These are phyloP conservation scores for Tilletia caries DNA, from an alignment of 1,284 basidiomycete species.

Conservation along the genomic window DNA sequence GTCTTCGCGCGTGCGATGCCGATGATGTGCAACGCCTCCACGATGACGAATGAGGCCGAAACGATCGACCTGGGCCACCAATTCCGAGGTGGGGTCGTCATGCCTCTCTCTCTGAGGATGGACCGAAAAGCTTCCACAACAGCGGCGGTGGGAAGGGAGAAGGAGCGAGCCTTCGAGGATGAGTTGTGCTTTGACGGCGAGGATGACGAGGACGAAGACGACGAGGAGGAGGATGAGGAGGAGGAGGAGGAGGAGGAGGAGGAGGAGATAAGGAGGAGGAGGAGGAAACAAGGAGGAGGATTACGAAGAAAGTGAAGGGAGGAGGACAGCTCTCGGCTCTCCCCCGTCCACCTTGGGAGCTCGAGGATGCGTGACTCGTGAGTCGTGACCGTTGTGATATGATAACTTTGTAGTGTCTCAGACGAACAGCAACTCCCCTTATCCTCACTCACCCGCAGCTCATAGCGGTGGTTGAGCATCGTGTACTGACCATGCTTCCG, in stretches of 20 bases:
- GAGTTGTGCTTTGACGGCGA: neutral
- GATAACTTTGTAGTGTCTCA: too few relatives aligned
- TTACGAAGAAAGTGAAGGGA: too few relatives aligned
- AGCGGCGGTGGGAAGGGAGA: neutral
- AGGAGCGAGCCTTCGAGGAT: neutral
- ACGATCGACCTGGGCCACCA: neutral
- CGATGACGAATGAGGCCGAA: constrained; percentile 14
- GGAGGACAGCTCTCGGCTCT: too few relatives aligned
- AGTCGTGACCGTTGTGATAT: too few relatives aligned
- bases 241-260: neutral
- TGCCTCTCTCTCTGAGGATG: neutral
- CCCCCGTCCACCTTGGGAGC: too few relatives aligned
- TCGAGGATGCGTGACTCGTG: too few relatives aligned
- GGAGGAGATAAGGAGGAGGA: neutral
- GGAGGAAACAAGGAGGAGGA: neutral
- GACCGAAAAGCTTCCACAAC: neutral
- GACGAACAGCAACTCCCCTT: too few relatives aligned
- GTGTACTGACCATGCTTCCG: too few relatives aligned
- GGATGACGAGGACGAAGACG: neutral
- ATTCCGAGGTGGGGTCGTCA: neutral
- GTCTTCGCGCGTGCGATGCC: constrained; percentile 13
- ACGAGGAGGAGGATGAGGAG: neutral
- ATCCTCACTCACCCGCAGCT: too few relatives aligned
- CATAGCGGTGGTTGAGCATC: too few relatives aligned
- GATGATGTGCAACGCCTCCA: constrained; percentile 7